Evolutionary conservation across 208 protist species (phyloP), one percentile per base, ranked within the genome.

Genomic region (Entamoeba histolytica): DNA sequence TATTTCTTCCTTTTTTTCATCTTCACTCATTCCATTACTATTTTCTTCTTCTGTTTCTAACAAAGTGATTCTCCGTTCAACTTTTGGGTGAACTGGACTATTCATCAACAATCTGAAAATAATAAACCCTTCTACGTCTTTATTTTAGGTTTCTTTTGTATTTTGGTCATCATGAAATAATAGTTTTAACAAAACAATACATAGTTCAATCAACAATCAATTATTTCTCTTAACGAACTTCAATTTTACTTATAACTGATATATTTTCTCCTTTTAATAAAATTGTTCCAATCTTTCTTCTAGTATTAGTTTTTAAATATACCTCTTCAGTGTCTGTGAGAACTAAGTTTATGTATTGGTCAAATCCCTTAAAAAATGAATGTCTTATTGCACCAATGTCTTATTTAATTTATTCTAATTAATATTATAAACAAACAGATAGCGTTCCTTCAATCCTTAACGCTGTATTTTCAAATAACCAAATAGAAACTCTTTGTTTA

Each of bases 261-360:
- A 98, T 96, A 93, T 97, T 98, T 93, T 98, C 97, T 92, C 97
- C 97, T 92, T 97, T 97, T 31, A 98, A 96, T 31, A 98, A 94
- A 91, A 98, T 97, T 93, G 96, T 97, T 28, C 97, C 97, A 28
- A 98, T 55, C 23, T 93, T 91, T 44, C 96, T 96, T 44, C 93
- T 94, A 91, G 96, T 94, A 49, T 95, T 94, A 52, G 94, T 97
- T 94, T 97, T 97, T 19, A 95, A 12, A 95, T 97, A 96, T 1
- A 97, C 96, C 95, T 98, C 97, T 44, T 95, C 94, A 23, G 97
- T 96, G 51, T 98, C 96, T 35, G 96, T 96, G 7, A 98, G 94
- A 49, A 98, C 97, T 12, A 98, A 93, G 93, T 98, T 98, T 96
- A 98, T 98, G 92, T 97, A 98, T 94, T 98, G 96, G 93, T 98